Base-by-base conservation (phyloP, 768 basidiomycete species). In the Lactarius evosmus region DNA sequence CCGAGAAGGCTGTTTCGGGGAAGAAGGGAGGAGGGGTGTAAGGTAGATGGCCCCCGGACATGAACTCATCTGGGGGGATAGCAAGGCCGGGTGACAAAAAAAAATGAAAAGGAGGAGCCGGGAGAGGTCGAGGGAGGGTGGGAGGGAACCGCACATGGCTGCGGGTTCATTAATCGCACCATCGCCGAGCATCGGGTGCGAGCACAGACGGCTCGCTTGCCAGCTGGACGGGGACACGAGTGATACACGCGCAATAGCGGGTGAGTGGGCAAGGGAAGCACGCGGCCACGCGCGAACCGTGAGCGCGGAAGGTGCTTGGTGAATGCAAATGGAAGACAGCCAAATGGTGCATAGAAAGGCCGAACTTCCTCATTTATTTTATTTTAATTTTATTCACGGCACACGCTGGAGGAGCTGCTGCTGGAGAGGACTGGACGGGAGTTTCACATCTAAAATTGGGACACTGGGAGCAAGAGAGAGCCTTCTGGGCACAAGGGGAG, bases 41-140 rank as follows among this genome's bases (percentile, higher is more conserved):
- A 44, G 41, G 22, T 14, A 60, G 44, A 56, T 54, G 58, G 56
- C 11, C 38, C 38, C 30, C 58, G 64, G 64, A 61, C 59, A 65
- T 65, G 64, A 65, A 56, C 38, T 61, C 55, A 61, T 65, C 27
- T 44, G 30, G 40, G 64, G 64, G 22, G 58, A 40, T 56, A 56
- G 49, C 38, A 27, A 51, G 54, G 25, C 12, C 11, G 12, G 7
- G 22, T 22, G 22, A 46, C n/a, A 22, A 44, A 44, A 46, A 22
- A 44, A 44, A 46, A 46, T 46, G 40, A 41, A 22, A 46, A 38
- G 52, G 59, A 30, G 30, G 44, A 64, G 41, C 53, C 22, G 27
- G 49, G 40, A 25, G 46, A 27, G 52, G 52, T 17, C 27, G 30
- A 32, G 51, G 51, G 19, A 27, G 27, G 32, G 36, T 49, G 3